phyloP scores from a whole-genome alignment of 345 rosid genomes.

The Eucalyptus lansdowneana region DNA sequence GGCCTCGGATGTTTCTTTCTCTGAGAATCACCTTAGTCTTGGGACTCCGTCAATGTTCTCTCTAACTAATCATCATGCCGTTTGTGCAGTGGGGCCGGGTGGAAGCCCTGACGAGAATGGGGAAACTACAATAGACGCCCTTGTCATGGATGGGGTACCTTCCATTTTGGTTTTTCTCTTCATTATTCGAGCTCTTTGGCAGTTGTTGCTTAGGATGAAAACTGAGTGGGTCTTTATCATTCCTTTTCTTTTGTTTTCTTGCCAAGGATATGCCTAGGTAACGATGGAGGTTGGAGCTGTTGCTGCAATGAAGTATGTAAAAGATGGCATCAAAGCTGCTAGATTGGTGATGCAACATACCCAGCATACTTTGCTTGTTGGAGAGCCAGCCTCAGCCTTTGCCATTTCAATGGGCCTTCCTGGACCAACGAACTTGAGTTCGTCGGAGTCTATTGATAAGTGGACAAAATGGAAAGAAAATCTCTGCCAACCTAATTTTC shows the following conservation, averaged over 20 bases:
- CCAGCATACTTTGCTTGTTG: constrained; percentile 72
- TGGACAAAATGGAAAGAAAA: constrained; percentile 75
- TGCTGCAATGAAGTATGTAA: constrained; percentile 91
- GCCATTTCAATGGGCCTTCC: constrained; percentile 92
- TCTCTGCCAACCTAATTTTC: constrained; percentile 68
- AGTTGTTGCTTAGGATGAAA: background rate
- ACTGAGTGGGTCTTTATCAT: background rate
- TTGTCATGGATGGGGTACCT: constrained; percentile 88
- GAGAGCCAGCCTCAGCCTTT: constrained; percentile 76
- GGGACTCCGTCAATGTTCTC: background rate
- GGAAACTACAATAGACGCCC: constrained; percentile 87
- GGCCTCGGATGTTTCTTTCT: background rate
- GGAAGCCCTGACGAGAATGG: constrained; percentile 97
- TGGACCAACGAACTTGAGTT: constrained; percentile 81
- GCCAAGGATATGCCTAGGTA: constrained; percentile 54
- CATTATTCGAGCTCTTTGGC: background rate
- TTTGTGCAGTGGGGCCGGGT: constrained; percentile 79
- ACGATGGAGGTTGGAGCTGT: constrained; percentile 99
- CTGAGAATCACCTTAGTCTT: background rate
- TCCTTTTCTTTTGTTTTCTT: background rate
- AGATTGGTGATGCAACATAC: constrained; percentile 71
- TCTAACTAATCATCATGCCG: background rate
- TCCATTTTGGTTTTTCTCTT: background rate
- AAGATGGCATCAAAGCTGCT: constrained; percentile 93
- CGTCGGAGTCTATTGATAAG: constrained; percentile 58